Evolutionary conservation across 345 rosid genomes (phyloP), one percentile per base, ranked within the genome.

Genomic region (Populus nigra): DNA sequence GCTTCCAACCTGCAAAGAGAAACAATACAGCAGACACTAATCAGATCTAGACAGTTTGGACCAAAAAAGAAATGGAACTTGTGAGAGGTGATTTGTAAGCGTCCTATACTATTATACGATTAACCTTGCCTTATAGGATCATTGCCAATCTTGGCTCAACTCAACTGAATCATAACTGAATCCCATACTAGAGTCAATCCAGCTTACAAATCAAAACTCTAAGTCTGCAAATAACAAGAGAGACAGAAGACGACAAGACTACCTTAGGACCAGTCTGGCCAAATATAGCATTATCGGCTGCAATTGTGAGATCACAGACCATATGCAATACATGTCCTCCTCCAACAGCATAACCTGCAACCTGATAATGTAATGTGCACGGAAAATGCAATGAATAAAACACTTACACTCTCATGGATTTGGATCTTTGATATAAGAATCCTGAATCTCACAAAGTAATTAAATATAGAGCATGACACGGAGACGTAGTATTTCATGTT

Each of bases 211-310:
- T 47, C 17, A 15, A 27, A 50, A n/a, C 15, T 36, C 17, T 20
- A 18, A 39, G 8, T 43, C 10, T 4, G 20, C 27, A 31, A 66
- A 31, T 18, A 43, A 41, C 8, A 66, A 35, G 38, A 65, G 9
- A 68, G 0, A 45, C n/a, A 9, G 49, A 68, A 39, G 39, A 23
- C 10, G 39, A 29, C 11, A 39, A 16, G 38, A 77, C 68, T 79
- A 95, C 98, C 98, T 96, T 96, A 18, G 99, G 94, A 77, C 99
- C 99, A 63, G 97, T 96, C 88, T 96, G 99, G 74, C 99, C 98
- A 69, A 92, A 93, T 31, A 91, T 73, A 55, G 98, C 96, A 82
- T 92, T 93, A 76, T 96, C 97, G 27, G 97, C 97, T 65, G 99
- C 95, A 80, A 96, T 90, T 23, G 98, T 93, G 45, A 96, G 89